Percentiles rank a stretch among this genome's conserved stretches.
Evolutionary conservation across 2,329 filamentous ascomycete genomes (phyloP).

Genomic region (Acrocalymma vagum): DNA sequence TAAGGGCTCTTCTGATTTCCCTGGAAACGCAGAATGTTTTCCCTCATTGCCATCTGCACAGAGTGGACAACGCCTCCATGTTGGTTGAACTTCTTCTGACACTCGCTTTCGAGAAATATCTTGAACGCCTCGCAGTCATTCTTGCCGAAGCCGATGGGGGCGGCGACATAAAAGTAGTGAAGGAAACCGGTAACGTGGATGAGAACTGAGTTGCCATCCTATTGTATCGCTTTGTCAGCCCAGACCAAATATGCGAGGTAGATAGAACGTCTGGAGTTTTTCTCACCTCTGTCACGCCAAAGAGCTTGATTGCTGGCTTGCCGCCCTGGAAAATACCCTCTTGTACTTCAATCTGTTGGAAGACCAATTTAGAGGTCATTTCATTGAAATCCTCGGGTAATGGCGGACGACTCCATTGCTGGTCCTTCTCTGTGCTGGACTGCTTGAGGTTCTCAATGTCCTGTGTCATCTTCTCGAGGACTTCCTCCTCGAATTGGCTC

Average conservation of each 20-base stretch:
- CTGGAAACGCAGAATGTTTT: conserved; percentile 94
- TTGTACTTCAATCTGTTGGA: conserved; percentile 95
- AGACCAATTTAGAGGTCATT: conserved; percentile 75
- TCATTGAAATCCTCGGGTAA: conserved; percentile 68
- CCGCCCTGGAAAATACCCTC: conserved; percentile 85
- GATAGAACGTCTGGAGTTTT: conserved; percentile 1
- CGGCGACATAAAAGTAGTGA: conserved; percentile 94
- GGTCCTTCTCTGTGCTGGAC: conserved; percentile 90
- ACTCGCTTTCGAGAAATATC: conserved; percentile 78
- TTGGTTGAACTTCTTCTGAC: conserved; percentile 64
- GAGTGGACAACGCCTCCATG: conserved; percentile 79
- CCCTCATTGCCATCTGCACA: conserved; percentile 81
- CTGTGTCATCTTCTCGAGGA: conserved; percentile 94
- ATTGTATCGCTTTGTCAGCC: too few species aligned
- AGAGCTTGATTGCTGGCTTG: conserved; percentile 83
- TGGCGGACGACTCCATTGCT: conserved; percentile 81
- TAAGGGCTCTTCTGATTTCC: conserved; percentile 93
- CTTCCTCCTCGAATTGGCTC: conserved; percentile 91
- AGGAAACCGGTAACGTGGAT: conserved; percentile 95
- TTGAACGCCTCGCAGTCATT: conserved; percentile 82
- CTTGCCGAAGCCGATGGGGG: conserved; percentile 81
- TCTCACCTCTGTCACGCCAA: conserved; percentile 83
- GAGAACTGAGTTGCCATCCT: conserved; percentile 86
- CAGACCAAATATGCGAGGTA: conserved; percentile 18
- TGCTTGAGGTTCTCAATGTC: conserved; percentile 87